phyloP scores from a whole-genome alignment of 306 rosid genomes.

The Luffa acutangula region DNA sequence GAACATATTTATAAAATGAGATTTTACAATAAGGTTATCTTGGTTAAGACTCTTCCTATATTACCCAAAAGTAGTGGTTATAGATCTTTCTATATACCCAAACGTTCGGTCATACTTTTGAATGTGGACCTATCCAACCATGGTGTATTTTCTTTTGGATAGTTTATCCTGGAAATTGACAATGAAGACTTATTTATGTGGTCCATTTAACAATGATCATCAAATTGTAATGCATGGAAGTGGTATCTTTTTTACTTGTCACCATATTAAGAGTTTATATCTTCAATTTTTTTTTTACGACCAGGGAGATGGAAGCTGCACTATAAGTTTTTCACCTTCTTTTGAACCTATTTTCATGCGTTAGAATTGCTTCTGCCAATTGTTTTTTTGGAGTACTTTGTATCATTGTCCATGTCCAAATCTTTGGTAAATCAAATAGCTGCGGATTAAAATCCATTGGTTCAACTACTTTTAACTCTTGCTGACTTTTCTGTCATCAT shows the following conservation, averaged over 20 bases:
- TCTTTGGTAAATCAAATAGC: background rate
- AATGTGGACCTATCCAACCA: background rate
- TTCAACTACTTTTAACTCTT: background rate
- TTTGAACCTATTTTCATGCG: background rate
- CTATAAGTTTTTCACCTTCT: background rate
- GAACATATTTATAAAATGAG: background rate
- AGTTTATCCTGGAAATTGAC: background rate
- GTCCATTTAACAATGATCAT: background rate
- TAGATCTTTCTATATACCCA: too few relatives aligned
- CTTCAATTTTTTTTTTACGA: background rate
- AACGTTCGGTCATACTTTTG: background rate
- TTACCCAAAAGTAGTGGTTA: too few relatives aligned
- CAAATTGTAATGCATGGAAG: background rate
- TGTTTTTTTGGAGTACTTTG: background rate
- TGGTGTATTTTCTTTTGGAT: background rate
- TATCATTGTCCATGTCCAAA: background rate
- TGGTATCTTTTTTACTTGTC: background rate
- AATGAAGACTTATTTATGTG: background rate
- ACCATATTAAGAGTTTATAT: background rate
- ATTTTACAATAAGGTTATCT: too few relatives aligned
- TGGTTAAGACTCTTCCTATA: background rate
- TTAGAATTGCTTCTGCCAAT: background rate
- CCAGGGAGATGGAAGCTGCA: background rate
- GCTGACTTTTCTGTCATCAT: constrained; percentile 10
- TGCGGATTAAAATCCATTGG: background rate